phyloP scores from a whole-genome alignment of 345 rosid species.

The Lagerstroemia speciosa region DNA sequence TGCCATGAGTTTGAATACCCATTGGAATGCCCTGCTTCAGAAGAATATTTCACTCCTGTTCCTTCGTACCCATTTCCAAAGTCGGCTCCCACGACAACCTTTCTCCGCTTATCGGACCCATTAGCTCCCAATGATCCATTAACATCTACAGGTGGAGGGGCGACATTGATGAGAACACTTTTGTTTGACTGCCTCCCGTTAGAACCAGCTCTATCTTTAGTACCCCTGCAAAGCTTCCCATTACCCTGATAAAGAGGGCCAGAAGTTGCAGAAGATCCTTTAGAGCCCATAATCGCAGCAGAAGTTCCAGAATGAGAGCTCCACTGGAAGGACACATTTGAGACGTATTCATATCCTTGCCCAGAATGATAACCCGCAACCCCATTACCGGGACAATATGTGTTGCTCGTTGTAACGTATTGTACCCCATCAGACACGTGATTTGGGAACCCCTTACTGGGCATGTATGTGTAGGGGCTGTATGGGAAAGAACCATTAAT shows the following conservation, averaged over 20 bases:
- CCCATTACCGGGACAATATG: constrained; percentile 47
- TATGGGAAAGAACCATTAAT: constrained; percentile 69
- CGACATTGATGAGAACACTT: constrained; percentile 18
- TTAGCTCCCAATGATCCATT: constrained; percentile 28
- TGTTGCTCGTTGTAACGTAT: constrained; percentile 57
- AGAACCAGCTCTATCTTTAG: constrained; percentile 39
- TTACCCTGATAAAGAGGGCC: constrained; percentile 49
- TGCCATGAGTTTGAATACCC: constrained; percentile 15
- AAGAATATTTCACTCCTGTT: constrained; percentile 25
- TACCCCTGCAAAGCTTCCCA: constrained; percentile 35
- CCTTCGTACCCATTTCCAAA: constrained; percentile 52
- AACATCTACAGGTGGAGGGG: constrained; percentile 21
- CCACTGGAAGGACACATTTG: constrained; percentile 76
- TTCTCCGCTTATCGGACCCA: constrained; percentile 71
- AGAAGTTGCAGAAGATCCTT: constrained; percentile 38
- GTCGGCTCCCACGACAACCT: constrained; percentile 36
- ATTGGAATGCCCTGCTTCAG: constrained; percentile 17
- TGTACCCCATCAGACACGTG: constrained; percentile 59
- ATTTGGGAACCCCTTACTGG: constrained; percentile 49
- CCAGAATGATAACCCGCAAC: constrained; percentile 57
- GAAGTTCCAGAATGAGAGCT: constrained; percentile 52
- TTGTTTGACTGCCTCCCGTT: constrained; percentile 40
- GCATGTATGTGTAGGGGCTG: constrained; percentile 39
- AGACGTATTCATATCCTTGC: constrained; percentile 65
- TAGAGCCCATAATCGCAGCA: constrained; percentile 41